Evolutionary conservation across 2,329 filamentous ascomycete genomes (phyloP).

Genomic region (Hymenoscyphus albidus): DNA sequence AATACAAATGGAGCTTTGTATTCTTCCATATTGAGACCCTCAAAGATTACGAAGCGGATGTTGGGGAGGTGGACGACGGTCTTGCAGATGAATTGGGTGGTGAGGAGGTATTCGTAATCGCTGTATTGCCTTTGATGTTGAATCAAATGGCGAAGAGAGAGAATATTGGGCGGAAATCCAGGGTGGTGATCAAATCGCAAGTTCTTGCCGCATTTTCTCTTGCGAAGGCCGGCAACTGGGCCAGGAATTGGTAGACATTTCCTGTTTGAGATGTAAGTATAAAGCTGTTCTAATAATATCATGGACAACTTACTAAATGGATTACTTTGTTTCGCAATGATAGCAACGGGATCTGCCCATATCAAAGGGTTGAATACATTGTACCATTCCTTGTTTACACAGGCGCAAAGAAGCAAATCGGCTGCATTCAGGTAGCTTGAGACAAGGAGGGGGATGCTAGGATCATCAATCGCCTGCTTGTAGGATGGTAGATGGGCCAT

Average conservation of each 20-base stretch:
- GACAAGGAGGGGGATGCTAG: constrained; percentile 13
- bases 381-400: constrained; percentile 21
- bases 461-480: constrained; percentile 15
- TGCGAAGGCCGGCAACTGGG: constrained; percentile 21
- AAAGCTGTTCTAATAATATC: background rate
- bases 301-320: constrained; percentile 19
- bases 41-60: constrained; percentile 15
- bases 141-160: constrained; percentile 1
- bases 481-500: constrained; percentile 24
- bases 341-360: constrained; percentile 25
- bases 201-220: constrained; percentile 30
- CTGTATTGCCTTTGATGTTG: constrained; percentile 3
- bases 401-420: constrained; percentile 13
- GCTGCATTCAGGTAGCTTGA: constrained; percentile 19
- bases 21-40: background rate
- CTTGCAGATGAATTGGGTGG: constrained; percentile 7
- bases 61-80: constrained; percentile 10
- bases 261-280: background rate
- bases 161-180: constrained; percentile 43
- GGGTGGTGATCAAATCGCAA: constrained; percentile 42
- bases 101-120: constrained; percentile 7
- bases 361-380: constrained; percentile 15
- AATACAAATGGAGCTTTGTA: background rate
- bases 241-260: background rate
- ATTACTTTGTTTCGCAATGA: constrained; percentile 8